Evolutionary conservation across 208 protist genomes (phyloP).

Genomic region (Leishmania arabica): DNA sequence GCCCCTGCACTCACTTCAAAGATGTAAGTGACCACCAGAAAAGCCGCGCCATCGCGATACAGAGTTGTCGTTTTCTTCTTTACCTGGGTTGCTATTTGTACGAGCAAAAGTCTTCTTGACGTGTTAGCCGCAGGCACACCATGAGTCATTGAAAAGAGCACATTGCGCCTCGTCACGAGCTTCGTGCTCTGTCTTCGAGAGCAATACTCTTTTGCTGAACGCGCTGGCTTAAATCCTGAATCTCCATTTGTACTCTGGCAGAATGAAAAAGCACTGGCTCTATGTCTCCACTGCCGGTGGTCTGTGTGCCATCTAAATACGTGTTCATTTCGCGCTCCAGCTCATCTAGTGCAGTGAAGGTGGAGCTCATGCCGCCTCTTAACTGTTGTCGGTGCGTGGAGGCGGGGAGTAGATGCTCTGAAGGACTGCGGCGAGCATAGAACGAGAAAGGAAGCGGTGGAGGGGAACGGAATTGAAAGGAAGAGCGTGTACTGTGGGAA

Average conservation of each 20-base stretch:
- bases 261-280: constrained; percentile 21
- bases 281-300: constrained; percentile 19
- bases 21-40: neutral
- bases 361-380: constrained; percentile 18
- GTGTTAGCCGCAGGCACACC: neutral
- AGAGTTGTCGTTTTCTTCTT: neutral
- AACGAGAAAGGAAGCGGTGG: constrained; percentile 13
- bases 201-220: constrained; percentile 24
- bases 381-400: neutral
- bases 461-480: neutral
- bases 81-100: neutral
- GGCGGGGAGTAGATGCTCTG: neutral
- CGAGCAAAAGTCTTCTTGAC: neutral
- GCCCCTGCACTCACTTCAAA: neutral
- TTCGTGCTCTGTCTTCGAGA: constrained; percentile 21
- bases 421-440: constrained; percentile 2
- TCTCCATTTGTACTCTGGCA: constrained; percentile 24
- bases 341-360: constrained; percentile 16
- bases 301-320: constrained; percentile 23
- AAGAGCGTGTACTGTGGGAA: neutral
- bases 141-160: neutral
- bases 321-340: constrained; percentile 23
- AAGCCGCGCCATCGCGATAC: neutral
- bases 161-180: neutral
- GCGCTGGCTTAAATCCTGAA: constrained; percentile 29